Conservation (phyloP, 495 filamentous ascomycete species). For the Penicillium robsamsonii region DNA sequence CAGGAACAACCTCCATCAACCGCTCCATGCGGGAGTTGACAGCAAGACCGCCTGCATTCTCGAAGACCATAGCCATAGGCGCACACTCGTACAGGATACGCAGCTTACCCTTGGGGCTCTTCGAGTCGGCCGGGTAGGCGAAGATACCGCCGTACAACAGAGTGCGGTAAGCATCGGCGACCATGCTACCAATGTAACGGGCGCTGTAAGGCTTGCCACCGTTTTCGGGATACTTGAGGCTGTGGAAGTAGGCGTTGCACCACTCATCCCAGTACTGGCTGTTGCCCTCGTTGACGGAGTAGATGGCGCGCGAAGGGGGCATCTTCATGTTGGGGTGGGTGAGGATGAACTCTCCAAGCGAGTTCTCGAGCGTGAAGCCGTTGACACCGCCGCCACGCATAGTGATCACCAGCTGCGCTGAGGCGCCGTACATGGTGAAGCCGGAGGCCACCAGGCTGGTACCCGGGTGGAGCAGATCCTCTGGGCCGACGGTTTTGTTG, state of each 20-base stretch:
- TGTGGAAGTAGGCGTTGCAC: conserved; percentile 83
- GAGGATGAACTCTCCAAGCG: conserved; percentile 96
- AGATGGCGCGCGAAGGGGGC: conserved; percentile 77
- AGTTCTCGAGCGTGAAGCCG: conserved; percentile 95
- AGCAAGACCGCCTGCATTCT: conserved; percentile 94
- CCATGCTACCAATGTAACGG: conserved; percentile 96
- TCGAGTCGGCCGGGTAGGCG: conserved; percentile 95
- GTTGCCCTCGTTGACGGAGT: conserved; percentile 99
- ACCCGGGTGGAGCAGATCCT: conserved; percentile 84
- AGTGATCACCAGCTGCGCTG: conserved; percentile 91
- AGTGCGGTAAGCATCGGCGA: conserved; percentile 95
- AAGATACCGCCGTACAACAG: conserved; percentile 95
- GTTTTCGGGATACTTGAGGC: conserved; percentile 71
- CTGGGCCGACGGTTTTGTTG: conserved; percentile 58
- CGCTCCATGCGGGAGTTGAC: conserved; percentile 84
- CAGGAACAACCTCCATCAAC: conserved; percentile 85
- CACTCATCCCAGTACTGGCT: conserved; percentile 91
- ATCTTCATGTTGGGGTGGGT: conserved; percentile 94
- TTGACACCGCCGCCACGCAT: conserved; percentile 93
- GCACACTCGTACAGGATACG: conserved; percentile 98
- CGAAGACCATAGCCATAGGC: conserved; percentile 98
- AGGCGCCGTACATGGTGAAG: conserved; percentile 99
- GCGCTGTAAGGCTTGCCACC: conserved; percentile 89
- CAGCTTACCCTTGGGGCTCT: conserved; percentile 97
- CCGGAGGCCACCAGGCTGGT: conserved; percentile 89